phyloP scores from a whole-genome alignment of 352 stramenopile species.

The Stramenopiles sp. region DNA sequence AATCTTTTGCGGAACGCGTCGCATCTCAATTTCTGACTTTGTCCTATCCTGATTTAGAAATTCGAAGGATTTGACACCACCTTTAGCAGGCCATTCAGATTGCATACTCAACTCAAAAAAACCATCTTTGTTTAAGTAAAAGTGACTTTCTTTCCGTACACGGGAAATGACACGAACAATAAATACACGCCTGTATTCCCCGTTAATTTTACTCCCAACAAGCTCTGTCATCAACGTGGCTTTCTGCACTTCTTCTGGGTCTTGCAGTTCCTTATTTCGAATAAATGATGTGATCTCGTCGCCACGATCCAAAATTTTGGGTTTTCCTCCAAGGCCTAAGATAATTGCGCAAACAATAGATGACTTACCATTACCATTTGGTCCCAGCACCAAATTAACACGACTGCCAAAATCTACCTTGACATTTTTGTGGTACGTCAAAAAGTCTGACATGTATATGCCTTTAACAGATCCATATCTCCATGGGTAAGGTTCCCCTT shows the following conservation, averaged over 20 bases:
- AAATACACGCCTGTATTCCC: neutral
- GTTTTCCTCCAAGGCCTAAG: neutral
- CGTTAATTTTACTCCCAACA: neutral
- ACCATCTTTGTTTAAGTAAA: neutral
- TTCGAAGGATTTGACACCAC: neutral
- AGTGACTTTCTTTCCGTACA: neutral
- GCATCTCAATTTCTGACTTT: neutral
- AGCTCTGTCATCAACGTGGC: neutral
- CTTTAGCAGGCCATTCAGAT: neutral
- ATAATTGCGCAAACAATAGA: neutral
- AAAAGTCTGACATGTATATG: neutral
- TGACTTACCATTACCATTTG: neutral
- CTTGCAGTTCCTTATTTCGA: neutral
- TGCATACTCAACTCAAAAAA: neutral
- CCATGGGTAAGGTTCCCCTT: no score
- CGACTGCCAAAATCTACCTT: neutral
- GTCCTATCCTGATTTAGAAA: neutral
- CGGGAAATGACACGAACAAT: neutral
- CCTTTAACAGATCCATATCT: neutral
- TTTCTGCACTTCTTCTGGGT: neutral
- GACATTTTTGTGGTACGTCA: neutral
- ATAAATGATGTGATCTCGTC: neutral
- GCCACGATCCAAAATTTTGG: neutral
- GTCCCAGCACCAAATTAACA: neutral
- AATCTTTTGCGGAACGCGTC: neutral